Conservation (phyloP, 257 asterid genomes). For the Penstemon eatonii region DNA sequence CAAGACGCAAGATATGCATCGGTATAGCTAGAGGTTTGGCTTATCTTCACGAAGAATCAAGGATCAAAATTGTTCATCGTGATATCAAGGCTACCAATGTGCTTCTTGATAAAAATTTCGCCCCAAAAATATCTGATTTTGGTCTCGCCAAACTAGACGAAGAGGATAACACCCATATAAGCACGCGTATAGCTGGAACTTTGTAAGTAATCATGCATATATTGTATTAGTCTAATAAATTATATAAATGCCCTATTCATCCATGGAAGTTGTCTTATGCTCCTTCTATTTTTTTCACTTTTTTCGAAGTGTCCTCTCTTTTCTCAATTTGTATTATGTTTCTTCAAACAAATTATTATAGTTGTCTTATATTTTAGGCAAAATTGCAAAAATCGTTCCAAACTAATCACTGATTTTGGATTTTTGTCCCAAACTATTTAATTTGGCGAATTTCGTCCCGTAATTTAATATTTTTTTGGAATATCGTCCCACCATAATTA, state of each 20-base stretch:
- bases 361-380: too few relatives aligned
- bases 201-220: constrained; percentile 38
- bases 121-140: constrained; percentile 57
- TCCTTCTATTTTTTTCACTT: not conserved
- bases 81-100: constrained; percentile 64
- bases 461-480: too few relatives aligned
- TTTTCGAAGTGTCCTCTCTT: not conserved
- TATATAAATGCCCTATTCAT: too few relatives aligned
- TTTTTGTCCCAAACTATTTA: too few relatives aligned
- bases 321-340: too few relatives aligned
- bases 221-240: not conserved
- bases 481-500: too few relatives aligned
- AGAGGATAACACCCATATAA: constrained; percentile 60
- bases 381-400: too few relatives aligned
- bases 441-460: too few relatives aligned
- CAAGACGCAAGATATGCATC: constrained; percentile 50
- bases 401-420: too few relatives aligned
- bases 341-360: too few relatives aligned
- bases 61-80: constrained; percentile 57
- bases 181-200: constrained; percentile 66
- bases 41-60: constrained; percentile 61
- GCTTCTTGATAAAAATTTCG: constrained; percentile 50
- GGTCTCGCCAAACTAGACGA: constrained; percentile 64
- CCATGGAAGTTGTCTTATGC: not conserved
- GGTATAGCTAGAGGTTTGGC: constrained; percentile 65